Evolutionary conservation across 768 basidiomycete genomes (phyloP).

Genomic region (Suillus subluteus): DNA sequence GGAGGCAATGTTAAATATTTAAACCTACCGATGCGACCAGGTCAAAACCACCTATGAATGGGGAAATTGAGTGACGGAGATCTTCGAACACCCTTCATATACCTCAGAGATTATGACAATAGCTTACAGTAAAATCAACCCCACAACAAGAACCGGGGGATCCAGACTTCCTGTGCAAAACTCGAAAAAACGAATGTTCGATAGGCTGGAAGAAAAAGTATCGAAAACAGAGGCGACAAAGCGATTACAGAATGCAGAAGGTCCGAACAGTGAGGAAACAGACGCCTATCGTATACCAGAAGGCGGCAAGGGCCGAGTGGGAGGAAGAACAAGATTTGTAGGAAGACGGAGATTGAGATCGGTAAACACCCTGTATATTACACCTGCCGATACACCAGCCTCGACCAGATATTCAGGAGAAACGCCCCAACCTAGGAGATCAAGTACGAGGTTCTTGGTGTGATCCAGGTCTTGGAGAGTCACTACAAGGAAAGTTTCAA

Average conservation of each 20-base stretch:
- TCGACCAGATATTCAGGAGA: slow-evolving; percentile 51
- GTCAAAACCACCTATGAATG: neutral
- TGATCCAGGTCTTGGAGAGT: slow-evolving; percentile 44
- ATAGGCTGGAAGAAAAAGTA: slow-evolving; percentile 3
- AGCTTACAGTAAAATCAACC: neutral
- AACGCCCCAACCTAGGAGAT: slow-evolving; percentile 60
- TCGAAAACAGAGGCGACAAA: neutral
- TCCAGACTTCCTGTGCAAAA: neutral
- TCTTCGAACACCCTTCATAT: neutral
- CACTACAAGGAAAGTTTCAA: slow-evolving; percentile 32
- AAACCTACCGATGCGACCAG: neutral
- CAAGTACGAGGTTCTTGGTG: slow-evolving; percentile 53
- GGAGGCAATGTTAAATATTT: neutral
- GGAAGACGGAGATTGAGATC: slow-evolving; percentile 46
- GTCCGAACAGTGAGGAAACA: slow-evolving; percentile 1
- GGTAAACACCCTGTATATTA: slow-evolving; percentile 44
- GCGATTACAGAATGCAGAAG: neutral
- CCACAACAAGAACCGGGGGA: neutral
- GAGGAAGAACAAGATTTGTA: slow-evolving; percentile 17
- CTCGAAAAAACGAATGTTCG: slow-evolving; percentile 4
- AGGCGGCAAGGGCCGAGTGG: neutral
- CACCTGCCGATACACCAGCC: slow-evolving; percentile 44
- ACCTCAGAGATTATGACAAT: neutral
- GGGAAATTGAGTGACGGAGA: neutral
- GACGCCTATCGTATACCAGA: slow-evolving; percentile 7